Conservation (phyloP, 2,329 filamentous ascomycete species). For the Xylariales sp. region DNA sequence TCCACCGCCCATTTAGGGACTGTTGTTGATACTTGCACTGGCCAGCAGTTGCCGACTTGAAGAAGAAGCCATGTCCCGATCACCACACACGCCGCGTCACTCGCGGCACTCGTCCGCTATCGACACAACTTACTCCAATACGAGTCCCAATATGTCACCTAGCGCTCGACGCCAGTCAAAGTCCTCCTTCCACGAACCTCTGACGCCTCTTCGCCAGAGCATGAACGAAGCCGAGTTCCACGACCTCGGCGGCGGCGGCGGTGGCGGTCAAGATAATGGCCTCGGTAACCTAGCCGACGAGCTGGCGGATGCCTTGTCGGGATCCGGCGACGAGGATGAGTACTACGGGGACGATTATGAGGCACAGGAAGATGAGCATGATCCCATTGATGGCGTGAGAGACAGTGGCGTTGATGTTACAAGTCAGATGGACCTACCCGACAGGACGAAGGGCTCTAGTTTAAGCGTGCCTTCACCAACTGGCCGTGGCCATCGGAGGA, state of each 20-base stretch:
- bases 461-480: conserved; percentile 58
- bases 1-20: conserved; percentile 1
- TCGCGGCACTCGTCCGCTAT: conserved; percentile 68
- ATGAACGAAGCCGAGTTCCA: conserved; percentile 61
- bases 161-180: conserved; percentile 62
- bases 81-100: conserved; percentile 68
- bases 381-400: conserved; percentile 49
- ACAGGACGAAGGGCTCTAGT: conserved; percentile 53
- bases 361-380: conserved; percentile 40
- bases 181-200: conserved; percentile 62
- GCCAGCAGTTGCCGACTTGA: conserved; percentile 4
- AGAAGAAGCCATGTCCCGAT: conserved; percentile 55
- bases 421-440: conserved; percentile 48
- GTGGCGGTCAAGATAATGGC: conserved; percentile 61
- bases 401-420: conserved; percentile 59
- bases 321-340: conserved; percentile 70
- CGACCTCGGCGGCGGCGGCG: conserved; percentile 57
- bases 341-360: conserved; percentile 58
- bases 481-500: conserved; percentile 62
- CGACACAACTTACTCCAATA: conserved; percentile 55
- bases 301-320: conserved; percentile 77
- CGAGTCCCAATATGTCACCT: conserved; percentile 58
- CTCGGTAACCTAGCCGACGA: conserved; percentile 85
- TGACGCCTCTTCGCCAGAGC: conserved; percentile 61
- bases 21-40: conserved; percentile 15